Evolutionary conservation across 2,329 filamentous ascomycete genomes (phyloP), one percentile per base, ranked within the genome.

Genomic region (Trichoderma oligosporum): DNA sequence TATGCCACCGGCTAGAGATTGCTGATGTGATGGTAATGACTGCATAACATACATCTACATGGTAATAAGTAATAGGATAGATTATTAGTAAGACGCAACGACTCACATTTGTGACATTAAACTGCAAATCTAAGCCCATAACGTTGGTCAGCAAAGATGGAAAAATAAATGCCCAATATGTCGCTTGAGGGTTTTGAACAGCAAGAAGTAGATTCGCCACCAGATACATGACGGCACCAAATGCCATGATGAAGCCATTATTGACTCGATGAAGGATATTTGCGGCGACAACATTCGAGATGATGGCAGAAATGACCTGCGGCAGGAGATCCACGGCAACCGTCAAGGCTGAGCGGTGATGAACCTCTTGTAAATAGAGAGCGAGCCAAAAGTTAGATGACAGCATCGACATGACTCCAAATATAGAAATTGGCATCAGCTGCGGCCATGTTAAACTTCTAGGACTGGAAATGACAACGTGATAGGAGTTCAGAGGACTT

Each of bases 41-140:
- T 54, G 39, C 39, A 54, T 54, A 11, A 45, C 29, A n/a, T 54
- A 54, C 39, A 54, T 45, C 51, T 54, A 14, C n/a, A 36, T 7
- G 7, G 29, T 2, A 4, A 14, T 54, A n/a, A 36, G n/a, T 6
- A 8, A 4, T 3, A 9, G 18, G 8, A 7, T 41, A 4, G 9
- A 7, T 16, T 20, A 6, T 9, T 18, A 4, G n/a, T 2, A 0
- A n/a, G n/a, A n/a, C 4, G n/a, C n/a, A 6, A 20, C 7, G 7
- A 27, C 39, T 44, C 22, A 45, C 29, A 4, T 45, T 45, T 9
- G 51, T 27, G n/a, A 53, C 39, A n/a, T 53, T 53, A 20, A 53
- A 44, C 24, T 53, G 39, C 3, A 53, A 9, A 11, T 53, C 49
- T 7, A 53, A 27, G 4, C 38, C 38, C 38, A 53, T 53, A 1